Percentiles rank a stretch among this genome's conserved stretches.
Conservation (phyloP, 2,329 filamentous ascomycete species). For the Penicillium olsonii region DNA sequence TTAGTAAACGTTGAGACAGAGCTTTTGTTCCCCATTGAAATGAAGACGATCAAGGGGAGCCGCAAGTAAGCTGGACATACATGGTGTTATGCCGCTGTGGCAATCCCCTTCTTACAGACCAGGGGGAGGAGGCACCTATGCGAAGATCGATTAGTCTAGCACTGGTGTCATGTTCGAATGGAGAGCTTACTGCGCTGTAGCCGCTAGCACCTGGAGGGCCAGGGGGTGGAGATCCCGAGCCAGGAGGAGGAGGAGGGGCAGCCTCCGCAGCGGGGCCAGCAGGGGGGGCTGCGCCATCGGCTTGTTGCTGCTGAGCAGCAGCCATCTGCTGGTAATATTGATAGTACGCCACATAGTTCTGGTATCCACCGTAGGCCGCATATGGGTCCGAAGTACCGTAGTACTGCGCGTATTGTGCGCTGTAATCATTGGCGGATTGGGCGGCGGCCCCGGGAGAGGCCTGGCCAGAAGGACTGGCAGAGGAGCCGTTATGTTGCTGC, state of each 20-base stretch:
- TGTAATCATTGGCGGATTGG: slow-evolving; percentile 64
- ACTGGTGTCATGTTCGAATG: slow-evolving; percentile 1
- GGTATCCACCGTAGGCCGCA: slow-evolving; percentile 86
- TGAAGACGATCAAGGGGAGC: neutral
- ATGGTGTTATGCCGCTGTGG: neutral
- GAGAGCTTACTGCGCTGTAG: slow-evolving; percentile 63
- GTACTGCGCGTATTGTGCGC: slow-evolving; percentile 81
- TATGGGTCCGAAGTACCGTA: slow-evolving; percentile 80
- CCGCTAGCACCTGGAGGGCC: slow-evolving; percentile 44
- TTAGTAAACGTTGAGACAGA: slow-evolving; percentile 8
- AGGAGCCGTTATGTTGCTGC: slow-evolving; percentile 32
- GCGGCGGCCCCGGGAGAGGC: slow-evolving; percentile 30
- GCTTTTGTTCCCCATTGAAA: slow-evolving; percentile 7
- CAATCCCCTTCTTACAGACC: slow-evolving; percentile 41
- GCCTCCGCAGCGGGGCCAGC: slow-evolving; percentile 57
- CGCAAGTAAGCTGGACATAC: neutral
- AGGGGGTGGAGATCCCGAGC: slow-evolving; percentile 61
- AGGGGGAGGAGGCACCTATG: slow-evolving; percentile 54
- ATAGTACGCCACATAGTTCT: slow-evolving; percentile 63
- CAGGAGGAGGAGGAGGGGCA: slow-evolving; percentile 62
- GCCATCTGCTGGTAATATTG: slow-evolving; percentile 71
- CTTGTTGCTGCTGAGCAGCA: slow-evolving; percentile 45
- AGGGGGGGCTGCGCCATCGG: slow-evolving; percentile 55
- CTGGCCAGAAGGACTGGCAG: slow-evolving; percentile 47
- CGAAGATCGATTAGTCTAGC: slow-evolving; percentile 4